These are phyloP conservation scores for Pythium pyrilobum DNA, from an alignment of 352 stramenopile species.

Conservation along the genomic window DNA sequence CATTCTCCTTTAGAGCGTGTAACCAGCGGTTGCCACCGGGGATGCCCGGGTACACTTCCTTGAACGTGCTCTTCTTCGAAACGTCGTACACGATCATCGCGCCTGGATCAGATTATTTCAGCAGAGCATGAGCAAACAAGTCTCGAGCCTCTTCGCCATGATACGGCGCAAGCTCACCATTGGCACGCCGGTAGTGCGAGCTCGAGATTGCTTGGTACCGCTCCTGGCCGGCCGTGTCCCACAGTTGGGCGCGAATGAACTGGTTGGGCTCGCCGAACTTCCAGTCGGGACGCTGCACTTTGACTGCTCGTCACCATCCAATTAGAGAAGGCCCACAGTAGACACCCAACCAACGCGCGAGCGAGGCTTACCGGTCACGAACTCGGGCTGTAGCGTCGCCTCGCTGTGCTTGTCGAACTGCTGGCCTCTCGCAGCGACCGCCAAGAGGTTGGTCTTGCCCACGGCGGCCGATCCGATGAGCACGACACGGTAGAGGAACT, in stretches of 20 bases:
- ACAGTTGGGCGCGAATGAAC: constrained; percentile 62
- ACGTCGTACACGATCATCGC: constrained; percentile 70
- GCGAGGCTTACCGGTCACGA: constrained; percentile 45
- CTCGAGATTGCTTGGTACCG: constrained; percentile 69
- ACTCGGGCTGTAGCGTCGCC: constrained; percentile 53
- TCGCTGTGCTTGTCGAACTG: constrained; percentile 52
- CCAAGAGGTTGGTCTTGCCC: constrained; percentile 63
- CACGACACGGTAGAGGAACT: constrained; percentile 61
- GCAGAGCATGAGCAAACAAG: neutral
- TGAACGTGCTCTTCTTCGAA: constrained; percentile 55
- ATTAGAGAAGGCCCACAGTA: too few species aligned
- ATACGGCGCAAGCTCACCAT: constrained; percentile 24
- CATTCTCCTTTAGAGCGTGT: constrained; percentile 55
- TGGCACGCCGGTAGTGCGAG: constrained; percentile 59
- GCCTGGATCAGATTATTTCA: constrained; percentile 16
- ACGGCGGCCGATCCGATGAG: constrained; percentile 54
- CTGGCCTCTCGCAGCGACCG: constrained; percentile 43
- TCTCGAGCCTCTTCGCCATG: too few species aligned
- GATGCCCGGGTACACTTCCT: constrained; percentile 51
- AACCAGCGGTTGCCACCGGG: constrained; percentile 53
- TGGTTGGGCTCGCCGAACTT: constrained; percentile 64
- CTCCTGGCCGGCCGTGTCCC: constrained; percentile 68
- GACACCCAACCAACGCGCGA: neutral
- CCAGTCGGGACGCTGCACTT: constrained; percentile 61
- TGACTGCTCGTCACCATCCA: constrained; percentile 29